Conservation (phyloP, 108 stramenopile species). For the Aurantiochytrium sp. region DNA sequence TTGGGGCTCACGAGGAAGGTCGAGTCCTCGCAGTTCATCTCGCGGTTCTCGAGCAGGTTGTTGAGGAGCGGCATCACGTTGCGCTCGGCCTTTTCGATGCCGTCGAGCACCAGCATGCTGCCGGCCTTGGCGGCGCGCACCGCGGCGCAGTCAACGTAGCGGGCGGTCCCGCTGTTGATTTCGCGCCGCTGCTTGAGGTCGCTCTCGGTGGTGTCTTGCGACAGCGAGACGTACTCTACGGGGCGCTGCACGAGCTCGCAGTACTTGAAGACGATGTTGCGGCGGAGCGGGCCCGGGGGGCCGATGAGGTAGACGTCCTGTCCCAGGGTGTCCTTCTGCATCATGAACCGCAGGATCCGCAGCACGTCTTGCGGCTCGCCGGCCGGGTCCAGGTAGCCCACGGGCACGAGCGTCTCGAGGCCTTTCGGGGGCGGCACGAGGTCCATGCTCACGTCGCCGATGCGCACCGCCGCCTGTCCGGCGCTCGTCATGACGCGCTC, state of each 20-base stretch:
- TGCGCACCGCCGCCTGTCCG: slow-evolving; percentile 9
- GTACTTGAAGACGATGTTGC: slow-evolving; percentile 31
- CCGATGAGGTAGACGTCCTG: slow-evolving; percentile 44
- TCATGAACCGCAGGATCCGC: slow-evolving; percentile 35
- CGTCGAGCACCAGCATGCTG: slow-evolving; percentile 37
- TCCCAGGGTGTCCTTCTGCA: slow-evolving; percentile 42
- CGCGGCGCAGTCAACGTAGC: slow-evolving; percentile 27
- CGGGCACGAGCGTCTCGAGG: not conserved
- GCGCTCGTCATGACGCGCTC: not conserved
- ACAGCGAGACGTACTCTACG: slow-evolving; percentile 31
- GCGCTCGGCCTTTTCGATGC: slow-evolving; percentile 39
- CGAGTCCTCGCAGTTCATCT: slow-evolving; percentile 34
- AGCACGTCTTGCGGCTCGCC: slow-evolving; percentile 18
- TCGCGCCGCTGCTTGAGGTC: slow-evolving; percentile 42
- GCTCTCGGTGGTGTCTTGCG: slow-evolving; percentile 35
- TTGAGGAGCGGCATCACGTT: slow-evolving; percentile 41
- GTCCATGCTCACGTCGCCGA: slow-evolving; percentile 18
- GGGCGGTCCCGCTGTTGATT: not conserved
- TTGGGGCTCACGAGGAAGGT: slow-evolving; percentile 31
- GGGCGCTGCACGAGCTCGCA: slow-evolving; percentile 34
- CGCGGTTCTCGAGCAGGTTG: slow-evolving; percentile 41
- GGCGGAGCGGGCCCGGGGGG: slow-evolving; percentile 33
- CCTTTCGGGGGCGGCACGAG: not conserved
- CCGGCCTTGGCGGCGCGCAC: slow-evolving; percentile 36
- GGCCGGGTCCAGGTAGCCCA: slow-evolving; percentile 14